Base-by-base conservation (phyloP, 2,329 filamentous ascomycete species). In the Corniculantispora saksenae region DNA sequence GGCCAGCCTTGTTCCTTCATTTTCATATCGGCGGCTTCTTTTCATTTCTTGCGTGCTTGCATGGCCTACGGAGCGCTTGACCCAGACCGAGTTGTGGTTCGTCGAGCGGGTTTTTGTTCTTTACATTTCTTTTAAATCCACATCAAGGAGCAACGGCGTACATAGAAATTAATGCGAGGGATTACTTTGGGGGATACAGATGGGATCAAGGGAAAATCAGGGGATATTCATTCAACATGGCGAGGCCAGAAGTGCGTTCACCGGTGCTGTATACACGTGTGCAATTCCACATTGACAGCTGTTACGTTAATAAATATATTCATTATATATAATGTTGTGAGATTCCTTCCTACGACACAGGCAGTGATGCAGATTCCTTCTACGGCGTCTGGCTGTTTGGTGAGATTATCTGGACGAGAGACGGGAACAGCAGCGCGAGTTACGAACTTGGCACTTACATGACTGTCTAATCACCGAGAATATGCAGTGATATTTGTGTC, bases 71-170 rank as follows among this genome's bases (percentile, higher is more conserved):
- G 12, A 50, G 27, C 21, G 21, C 45, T 50, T 38, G 43, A 10
- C 25, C 47, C 21, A 15, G n/a, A 10, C 15, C 29, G 17, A 29
- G 10, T 61, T 27, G 15, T 38, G 50, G 59, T 23, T 40, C 38
- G 59, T 35, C 40, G 32, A 61, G 58, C 59, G 48, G 47, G 17
- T 45, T 58, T n/a, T 48, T 59, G 6, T n/a, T 25, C 9, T 45
- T 50, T 53, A 61, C 50, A 54, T 54, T 47, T 53, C 25, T 53
- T 61, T 61, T 38, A 29, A 50, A 23, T 50, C 57, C 38, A 62
- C 51, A 25, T 47, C 58, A 45, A 32, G 59, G 50, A 54, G 59
- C 59, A 47, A 55, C 17, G 59, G 59, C 59, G 50, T 55, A 62
- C 38, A 43, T 62, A 54, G 40, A 62, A 7, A 60, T 35, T 47